Conservation (phyloP, 1,284 basidiomycete species). For the Cryptococcus jaspeensis region DNA sequence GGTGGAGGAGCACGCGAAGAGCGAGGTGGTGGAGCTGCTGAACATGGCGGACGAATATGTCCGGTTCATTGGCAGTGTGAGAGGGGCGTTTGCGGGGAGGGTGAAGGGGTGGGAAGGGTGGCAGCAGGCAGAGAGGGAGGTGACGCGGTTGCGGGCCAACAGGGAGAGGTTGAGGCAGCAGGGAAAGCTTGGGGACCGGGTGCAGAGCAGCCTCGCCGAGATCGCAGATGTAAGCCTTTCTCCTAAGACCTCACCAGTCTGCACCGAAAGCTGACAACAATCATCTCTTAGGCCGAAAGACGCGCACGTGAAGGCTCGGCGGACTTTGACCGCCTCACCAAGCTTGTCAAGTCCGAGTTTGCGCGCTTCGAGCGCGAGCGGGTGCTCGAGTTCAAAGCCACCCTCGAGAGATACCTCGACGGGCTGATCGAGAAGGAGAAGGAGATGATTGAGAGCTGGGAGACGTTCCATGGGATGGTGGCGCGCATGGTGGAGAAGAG, state of each 20-base stretch:
- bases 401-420: slow-evolving; percentile 43
- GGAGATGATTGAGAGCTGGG: slow-evolving; percentile 44
- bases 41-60: slow-evolving; percentile 85
- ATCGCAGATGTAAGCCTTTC: slow-evolving; percentile 71
- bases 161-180: slow-evolving; percentile 79
- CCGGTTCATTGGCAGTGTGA: slow-evolving; percentile 81
- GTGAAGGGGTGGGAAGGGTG: slow-evolving; percentile 77
- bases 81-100: slow-evolving; percentile 81
- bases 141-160: slow-evolving; percentile 65
- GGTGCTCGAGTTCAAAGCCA: slow-evolving; percentile 60
- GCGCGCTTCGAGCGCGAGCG: slow-evolving; percentile 91
- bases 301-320: slow-evolving; percentile 73
- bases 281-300: slow-evolving; percentile 66
- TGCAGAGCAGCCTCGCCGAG: slow-evolving; percentile 59
- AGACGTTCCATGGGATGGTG: slow-evolving; percentile 41
- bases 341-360: slow-evolving; percentile 85
- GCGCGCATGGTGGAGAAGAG: slow-evolving; percentile 41
- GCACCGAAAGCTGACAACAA: background rate
- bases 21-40: slow-evolving; percentile 74
- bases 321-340: slow-evolving; percentile 84
- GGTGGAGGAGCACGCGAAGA: slow-evolving; percentile 69
- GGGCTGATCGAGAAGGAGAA: slow-evolving; percentile 41
- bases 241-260: background rate
- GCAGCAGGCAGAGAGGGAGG: slow-evolving; percentile 75
- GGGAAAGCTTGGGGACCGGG: slow-evolving; percentile 57